phyloP scores from a whole-genome alignment of 2,329 filamentous ascomycete genomes.

The Clarireedia monteithiana region DNA sequence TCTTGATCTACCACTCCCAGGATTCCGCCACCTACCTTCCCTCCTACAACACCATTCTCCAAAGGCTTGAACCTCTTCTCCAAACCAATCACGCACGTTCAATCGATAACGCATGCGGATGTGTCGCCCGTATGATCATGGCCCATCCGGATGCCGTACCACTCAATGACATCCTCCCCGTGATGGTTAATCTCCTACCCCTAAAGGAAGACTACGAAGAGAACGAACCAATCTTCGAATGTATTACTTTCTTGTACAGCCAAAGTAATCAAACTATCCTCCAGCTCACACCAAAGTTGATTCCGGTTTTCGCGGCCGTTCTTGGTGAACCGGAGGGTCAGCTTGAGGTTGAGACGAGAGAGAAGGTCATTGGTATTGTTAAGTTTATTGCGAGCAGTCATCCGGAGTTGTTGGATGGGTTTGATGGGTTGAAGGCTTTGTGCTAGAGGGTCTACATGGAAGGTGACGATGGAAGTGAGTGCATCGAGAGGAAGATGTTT shows the following conservation, averaged over 20 bases:
- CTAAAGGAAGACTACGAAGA: conserved; percentile 93
- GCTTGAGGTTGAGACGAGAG: conserved; percentile 63
- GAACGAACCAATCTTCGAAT: conserved; percentile 88
- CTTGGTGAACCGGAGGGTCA: conserved; percentile 66
- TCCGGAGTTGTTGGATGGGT: conserved; percentile 22
- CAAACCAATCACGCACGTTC: conserved; percentile 70
- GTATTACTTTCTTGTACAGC: conserved; percentile 80
- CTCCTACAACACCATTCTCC: conserved; percentile 68
- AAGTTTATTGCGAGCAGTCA: conserved; percentile 28
- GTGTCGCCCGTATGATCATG: conserved; percentile 85
- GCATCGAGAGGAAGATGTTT: background rate
- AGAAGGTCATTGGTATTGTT: conserved; percentile 58
- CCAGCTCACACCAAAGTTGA: conserved; percentile 59
- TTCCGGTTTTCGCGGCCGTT: conserved; percentile 66
- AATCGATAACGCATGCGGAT: conserved; percentile 89
- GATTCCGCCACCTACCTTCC: conserved; percentile 64
- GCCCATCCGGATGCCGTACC: conserved; percentile 79
- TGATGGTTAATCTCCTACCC: conserved; percentile 70
- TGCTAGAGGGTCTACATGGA: background rate
- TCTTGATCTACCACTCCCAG: conserved; percentile 74
- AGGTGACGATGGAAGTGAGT: background rate
- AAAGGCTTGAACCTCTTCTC: conserved; percentile 80
- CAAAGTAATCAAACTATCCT: conserved; percentile 61
- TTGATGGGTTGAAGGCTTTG: conserved; percentile 17
- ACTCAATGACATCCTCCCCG: conserved; percentile 72